These are phyloP conservation scores for Ganoderma leucocontextum DNA, from an alignment of 1,284 basidiomycete species.

Conservation along the genomic window DNA sequence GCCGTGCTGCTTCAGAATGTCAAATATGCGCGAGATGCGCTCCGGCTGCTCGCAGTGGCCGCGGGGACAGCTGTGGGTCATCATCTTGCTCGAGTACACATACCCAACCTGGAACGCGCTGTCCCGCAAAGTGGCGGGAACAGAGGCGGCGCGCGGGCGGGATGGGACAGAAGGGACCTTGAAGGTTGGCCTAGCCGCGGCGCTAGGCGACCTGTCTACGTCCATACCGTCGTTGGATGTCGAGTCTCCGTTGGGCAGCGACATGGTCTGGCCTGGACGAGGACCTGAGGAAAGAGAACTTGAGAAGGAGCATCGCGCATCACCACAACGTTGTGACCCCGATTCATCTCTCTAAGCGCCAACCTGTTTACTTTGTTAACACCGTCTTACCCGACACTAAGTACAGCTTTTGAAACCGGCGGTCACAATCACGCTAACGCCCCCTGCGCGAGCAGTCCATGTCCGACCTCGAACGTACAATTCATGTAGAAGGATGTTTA, in stretches of 20 bases:
- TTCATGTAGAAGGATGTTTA: neutral
- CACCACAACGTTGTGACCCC: constrained; percentile 5
- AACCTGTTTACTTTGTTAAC: neutral
- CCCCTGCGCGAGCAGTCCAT: too few relatives aligned
- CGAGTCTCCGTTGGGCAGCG: constrained; percentile 17
- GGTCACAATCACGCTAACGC: neutral
- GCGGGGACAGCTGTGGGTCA: constrained; percentile 73
- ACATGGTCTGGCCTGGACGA: constrained; percentile 10
- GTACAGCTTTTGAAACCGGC: neutral
- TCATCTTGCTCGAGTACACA: constrained; percentile 91
- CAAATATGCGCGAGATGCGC: constrained; percentile 85
- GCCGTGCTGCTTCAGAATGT: constrained; percentile 67
- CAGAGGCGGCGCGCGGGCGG: constrained; percentile 30
- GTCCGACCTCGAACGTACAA: too few relatives aligned
- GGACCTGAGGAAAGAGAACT: neutral
- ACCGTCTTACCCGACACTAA: neutral
- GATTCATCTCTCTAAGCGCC: constrained; percentile 9
- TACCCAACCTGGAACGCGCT: constrained; percentile 66
- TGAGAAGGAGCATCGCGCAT: neutral
- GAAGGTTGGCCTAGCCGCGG: neutral
- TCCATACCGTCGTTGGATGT: constrained; percentile 19
- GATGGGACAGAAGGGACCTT: constrained; percentile 4
- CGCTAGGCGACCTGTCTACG: constrained; percentile 9
- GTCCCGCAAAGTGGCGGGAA: constrained; percentile 29
- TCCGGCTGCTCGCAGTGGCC: constrained; percentile 91